Conservation (phyloP, 495 filamentous ascomycete genomes). For the Rostrohypoxylon terebratum region DNA sequence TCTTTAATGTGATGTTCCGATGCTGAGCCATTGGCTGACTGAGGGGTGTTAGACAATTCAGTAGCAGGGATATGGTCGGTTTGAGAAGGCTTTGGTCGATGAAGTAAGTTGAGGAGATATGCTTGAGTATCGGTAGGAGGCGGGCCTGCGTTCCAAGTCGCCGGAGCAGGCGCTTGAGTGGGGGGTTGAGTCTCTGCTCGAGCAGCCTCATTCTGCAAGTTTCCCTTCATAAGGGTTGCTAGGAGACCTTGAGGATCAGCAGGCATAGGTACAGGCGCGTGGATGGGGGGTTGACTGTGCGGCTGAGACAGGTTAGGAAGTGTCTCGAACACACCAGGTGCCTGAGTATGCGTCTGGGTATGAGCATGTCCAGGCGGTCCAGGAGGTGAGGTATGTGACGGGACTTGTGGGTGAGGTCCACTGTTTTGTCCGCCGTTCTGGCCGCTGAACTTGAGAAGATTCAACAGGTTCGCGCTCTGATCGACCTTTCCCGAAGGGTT, state of each 20-base stretch:
- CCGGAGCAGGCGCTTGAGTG: conserved; percentile 45
- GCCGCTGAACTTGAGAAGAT: conserved; percentile 84
- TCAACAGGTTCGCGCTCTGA: conserved; percentile 79
- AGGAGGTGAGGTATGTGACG: conserved; percentile 32
- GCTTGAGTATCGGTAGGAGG: conserved; percentile 62
- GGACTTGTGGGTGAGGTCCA: conserved; percentile 45
- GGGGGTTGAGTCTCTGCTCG: conserved; percentile 46
- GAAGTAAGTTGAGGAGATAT: conserved; percentile 65
- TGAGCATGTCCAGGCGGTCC: conserved; percentile 28
- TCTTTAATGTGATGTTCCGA: conserved; percentile 41
- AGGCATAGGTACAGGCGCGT: conserved; percentile 60
- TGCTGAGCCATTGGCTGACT: conserved; percentile 50
- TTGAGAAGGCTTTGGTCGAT: conserved; percentile 66
- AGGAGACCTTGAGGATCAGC: conserved; percentile 63
- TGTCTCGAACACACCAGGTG: conserved; percentile 31
- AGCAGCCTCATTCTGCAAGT: conserved; percentile 52
- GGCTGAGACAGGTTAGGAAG: conserved; percentile 24
- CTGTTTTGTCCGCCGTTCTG: conserved; percentile 26
- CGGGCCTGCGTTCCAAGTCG: conserved; percentile 55
- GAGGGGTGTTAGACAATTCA: conserved; percentile 57
- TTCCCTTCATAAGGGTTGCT: conserved; percentile 65
- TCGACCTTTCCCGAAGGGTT: conserved; percentile 62
- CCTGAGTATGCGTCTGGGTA: conserved; percentile 26
- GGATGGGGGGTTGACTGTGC: conserved; percentile 53
- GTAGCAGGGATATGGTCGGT: conserved; percentile 54